Evolutionary conservation across 2,329 filamentous ascomycete species (phyloP).

Genomic region (Cordyceps militaris): DNA sequence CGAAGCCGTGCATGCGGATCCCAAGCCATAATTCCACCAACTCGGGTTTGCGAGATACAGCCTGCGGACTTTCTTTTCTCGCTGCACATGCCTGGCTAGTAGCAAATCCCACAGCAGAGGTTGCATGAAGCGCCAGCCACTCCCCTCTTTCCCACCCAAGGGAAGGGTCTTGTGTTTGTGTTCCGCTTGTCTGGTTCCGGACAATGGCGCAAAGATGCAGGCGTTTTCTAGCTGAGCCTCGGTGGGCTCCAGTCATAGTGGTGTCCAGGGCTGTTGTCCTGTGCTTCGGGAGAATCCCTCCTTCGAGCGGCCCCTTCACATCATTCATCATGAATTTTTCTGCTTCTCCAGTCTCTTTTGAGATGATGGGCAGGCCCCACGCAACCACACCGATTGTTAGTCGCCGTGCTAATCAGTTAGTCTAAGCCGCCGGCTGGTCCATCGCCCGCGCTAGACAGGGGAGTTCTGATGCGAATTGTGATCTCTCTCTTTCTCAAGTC

Average conservation of each 20-base stretch:
- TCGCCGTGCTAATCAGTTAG: background rate
- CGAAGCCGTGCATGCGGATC: constrained; percentile 5
- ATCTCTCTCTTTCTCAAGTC: constrained; percentile 5
- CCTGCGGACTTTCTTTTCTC: background rate
- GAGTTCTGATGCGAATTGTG: constrained; percentile 1
- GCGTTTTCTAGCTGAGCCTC: background rate
- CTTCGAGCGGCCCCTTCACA: background rate
- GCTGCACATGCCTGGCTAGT: background rate
- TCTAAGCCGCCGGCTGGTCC: background rate
- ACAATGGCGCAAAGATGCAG: background rate
- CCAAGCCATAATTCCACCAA: constrained; percentile 10
- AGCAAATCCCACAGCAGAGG: background rate
- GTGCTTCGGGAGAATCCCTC: background rate
- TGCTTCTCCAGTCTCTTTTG: background rate
- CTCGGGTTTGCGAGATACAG: constrained; percentile 8
- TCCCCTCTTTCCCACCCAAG: background rate
- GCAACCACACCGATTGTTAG: background rate
- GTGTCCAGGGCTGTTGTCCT: background rate
- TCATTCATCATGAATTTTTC: background rate
- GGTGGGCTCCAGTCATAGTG: background rate
- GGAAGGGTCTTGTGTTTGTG: background rate
- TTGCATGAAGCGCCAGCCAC: background rate
- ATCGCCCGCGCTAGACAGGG: constrained; percentile 7
- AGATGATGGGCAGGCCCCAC: constrained; percentile 9
- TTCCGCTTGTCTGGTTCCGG: background rate